Evolutionary conservation across 306 rosid genomes (phyloP).

Genomic region (Morella rubra): DNA sequence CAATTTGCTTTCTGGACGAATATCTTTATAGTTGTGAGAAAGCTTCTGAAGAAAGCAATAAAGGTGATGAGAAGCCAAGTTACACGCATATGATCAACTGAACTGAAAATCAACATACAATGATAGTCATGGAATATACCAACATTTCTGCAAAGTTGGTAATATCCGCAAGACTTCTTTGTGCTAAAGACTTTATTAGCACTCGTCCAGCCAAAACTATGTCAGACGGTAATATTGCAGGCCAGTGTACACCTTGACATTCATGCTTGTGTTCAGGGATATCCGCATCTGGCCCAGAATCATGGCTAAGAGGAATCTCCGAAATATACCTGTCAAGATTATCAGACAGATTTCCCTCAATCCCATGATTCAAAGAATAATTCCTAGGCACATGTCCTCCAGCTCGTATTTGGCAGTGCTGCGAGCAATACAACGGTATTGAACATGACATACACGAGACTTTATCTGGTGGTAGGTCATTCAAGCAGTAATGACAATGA

Average conservation of each 20-base stretch:
- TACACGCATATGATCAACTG: constrained; percentile 19
- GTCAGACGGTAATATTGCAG: constrained; percentile 72
- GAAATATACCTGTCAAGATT: constrained; percentile 49
- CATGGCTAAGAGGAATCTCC: constrained; percentile 38
- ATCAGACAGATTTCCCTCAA: constrained; percentile 41
- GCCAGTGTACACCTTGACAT: constrained; percentile 79
- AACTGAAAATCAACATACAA: constrained; percentile 25
- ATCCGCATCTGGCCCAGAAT: constrained; percentile 42
- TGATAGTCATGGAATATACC: constrained; percentile 46
- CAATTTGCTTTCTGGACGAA: constrained; percentile 67
- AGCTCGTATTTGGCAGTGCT: constrained; percentile 60
- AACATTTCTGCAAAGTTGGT: constrained; percentile 39
- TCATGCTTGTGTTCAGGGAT: constrained; percentile 77
- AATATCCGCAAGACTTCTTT: constrained; percentile 37
- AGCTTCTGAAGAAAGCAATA: constrained; percentile 57
- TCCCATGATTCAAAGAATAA: constrained; percentile 31
- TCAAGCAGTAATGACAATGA: constrained; percentile 87
- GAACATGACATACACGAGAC: constrained; percentile 85
- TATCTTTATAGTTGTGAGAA: constrained; percentile 58
- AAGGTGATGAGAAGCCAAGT: constrained; percentile 33
- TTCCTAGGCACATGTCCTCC: constrained; percentile 46
- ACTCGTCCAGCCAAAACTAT: constrained; percentile 86
- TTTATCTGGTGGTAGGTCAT: constrained; percentile 77
- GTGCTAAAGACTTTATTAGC: constrained; percentile 42
- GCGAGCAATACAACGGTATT: constrained; percentile 76